These are phyloP conservation scores for Biscogniauxia sp. DNA, from an alignment of 2,329 filamentous ascomycete species.

Conservation along the genomic window DNA sequence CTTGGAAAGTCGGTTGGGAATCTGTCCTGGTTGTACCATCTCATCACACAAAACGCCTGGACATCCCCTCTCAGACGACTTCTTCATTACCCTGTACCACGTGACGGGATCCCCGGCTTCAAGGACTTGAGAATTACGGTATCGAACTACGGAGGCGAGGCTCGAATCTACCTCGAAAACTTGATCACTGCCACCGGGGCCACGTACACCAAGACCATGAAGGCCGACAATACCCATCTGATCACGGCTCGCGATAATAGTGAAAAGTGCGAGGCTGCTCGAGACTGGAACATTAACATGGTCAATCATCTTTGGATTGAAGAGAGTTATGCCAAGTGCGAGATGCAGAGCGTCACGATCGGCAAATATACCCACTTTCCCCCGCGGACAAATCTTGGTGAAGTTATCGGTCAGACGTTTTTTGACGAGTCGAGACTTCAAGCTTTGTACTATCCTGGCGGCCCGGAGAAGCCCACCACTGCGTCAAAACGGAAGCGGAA, in stretches of 20 bases:
- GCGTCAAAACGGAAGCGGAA: slow-evolving; percentile 48
- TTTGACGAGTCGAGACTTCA: slow-evolving; percentile 64
- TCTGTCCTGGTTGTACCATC: slow-evolving; percentile 87
- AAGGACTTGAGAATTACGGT: slow-evolving; percentile 75
- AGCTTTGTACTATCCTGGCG: slow-evolving; percentile 68
- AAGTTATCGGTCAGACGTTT: slow-evolving; percentile 86
- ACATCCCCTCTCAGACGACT: slow-evolving; percentile 79
- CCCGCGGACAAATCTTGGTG: slow-evolving; percentile 82
- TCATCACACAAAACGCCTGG: slow-evolving; percentile 88
- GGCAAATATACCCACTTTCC: slow-evolving; percentile 84
- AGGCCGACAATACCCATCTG: slow-evolving; percentile 91
- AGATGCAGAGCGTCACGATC: slow-evolving; percentile 68
- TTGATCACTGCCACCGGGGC: slow-evolving; percentile 81
- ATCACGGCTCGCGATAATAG: slow-evolving; percentile 86
- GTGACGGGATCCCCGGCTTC: slow-evolving; percentile 76
- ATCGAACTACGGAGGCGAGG: slow-evolving; percentile 95
- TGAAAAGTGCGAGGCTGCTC: slow-evolving; percentile 89
- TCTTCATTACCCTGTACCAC: slow-evolving; percentile 85
- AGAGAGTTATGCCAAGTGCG: slow-evolving; percentile 91
- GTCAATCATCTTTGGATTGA: slow-evolving; percentile 97
- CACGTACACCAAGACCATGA: slow-evolving; percentile 92
- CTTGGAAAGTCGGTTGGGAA: slow-evolving; percentile 84
- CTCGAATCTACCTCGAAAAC: slow-evolving; percentile 89
- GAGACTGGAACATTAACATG: slow-evolving; percentile 87
- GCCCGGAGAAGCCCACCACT: slow-evolving; percentile 43